phyloP scores from a whole-genome alignment of 257 asterid species.

The Salvia hispanica region DNA sequence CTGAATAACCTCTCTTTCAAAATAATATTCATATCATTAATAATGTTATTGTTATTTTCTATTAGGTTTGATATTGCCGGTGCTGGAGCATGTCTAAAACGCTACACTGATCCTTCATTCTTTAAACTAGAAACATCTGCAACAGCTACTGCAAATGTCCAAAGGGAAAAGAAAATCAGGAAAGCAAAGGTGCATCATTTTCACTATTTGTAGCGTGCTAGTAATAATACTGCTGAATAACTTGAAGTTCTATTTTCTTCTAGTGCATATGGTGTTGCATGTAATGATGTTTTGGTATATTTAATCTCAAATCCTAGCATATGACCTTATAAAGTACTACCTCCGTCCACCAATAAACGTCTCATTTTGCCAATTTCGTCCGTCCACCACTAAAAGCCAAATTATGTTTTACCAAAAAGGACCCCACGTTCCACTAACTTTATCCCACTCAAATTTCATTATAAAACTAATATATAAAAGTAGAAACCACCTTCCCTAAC shows the following conservation, averaged over 20 bases:
- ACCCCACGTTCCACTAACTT: too few species aligned
- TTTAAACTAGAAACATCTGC: slow-evolving; percentile 64
- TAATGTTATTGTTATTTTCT: slow-evolving; percentile 21
- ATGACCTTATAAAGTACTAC: background rate
- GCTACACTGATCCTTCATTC: slow-evolving; percentile 92
- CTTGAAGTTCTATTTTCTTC: slow-evolving; percentile 7
- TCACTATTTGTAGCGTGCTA: slow-evolving; percentile 14
- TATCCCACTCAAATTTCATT: too few species aligned
- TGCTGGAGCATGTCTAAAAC: slow-evolving; percentile 95
- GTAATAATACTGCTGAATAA: background rate
- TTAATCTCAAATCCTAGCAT: background rate
- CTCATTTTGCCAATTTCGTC: too few species aligned
- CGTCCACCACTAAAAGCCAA: too few species aligned
- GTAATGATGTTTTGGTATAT: slow-evolving; percentile 17
- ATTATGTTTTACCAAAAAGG: too few species aligned
- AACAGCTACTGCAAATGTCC: slow-evolving; percentile 48
- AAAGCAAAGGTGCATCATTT: slow-evolving; percentile 70
- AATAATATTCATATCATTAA: slow-evolving; percentile 7
- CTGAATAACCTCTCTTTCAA: slow-evolving; percentile 2
- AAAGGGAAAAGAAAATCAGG: slow-evolving; percentile 76
- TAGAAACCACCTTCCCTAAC: too few species aligned
- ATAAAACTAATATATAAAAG: too few species aligned
- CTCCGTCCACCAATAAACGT: too few species aligned
- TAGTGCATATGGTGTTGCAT: slow-evolving; percentile 11
- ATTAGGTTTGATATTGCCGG: slow-evolving; percentile 96